Evolutionary conservation across 805 yeast species (phyloP).

Genomic region (Saccharomycopsis lassenensis): DNA sequence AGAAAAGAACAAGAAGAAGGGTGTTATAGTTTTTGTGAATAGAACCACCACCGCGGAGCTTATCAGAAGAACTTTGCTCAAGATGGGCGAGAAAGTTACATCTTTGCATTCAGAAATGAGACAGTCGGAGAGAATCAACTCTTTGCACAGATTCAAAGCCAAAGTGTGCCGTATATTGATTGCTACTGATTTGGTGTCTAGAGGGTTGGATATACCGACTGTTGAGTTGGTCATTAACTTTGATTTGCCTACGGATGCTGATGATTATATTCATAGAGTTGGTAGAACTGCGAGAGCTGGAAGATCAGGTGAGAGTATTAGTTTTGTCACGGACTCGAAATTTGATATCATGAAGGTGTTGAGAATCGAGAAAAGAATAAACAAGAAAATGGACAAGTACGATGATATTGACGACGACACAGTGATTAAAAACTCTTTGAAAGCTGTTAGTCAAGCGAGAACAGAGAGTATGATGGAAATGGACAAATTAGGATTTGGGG

Average conservation of each 20-base stretch:
- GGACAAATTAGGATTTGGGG: slow-evolving; percentile 88
- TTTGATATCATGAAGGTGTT: slow-evolving; percentile 74
- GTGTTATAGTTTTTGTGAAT: slow-evolving; percentile 84
- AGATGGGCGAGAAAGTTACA: slow-evolving; percentile 70
- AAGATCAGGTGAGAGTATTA: slow-evolving; percentile 69
- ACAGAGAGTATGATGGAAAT: slow-evolving; percentile 87
- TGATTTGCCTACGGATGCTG: slow-evolving; percentile 93
- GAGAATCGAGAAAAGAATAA: slow-evolving; percentile 79
- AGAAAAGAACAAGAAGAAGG: slow-evolving; percentile 50
- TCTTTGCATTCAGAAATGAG: slow-evolving; percentile 93
- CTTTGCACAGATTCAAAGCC: slow-evolving; percentile 87
- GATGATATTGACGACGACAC: slow-evolving; percentile 62
- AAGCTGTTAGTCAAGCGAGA: slow-evolving; percentile 67
- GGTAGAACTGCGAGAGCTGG: slow-evolving; percentile 99
- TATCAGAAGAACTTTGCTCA: slow-evolving; percentile 62
- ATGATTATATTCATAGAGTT: slow-evolving; percentile 91
- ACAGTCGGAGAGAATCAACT: slow-evolving; percentile 81
- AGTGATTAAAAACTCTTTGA: slow-evolving; percentile 63
- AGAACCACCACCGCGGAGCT: slow-evolving; percentile 86
- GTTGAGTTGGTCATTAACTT: slow-evolving; percentile 85
- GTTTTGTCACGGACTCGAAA: slow-evolving; percentile 75
- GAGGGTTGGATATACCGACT: slow-evolving; percentile 94
- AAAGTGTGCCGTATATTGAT: slow-evolving; percentile 86
- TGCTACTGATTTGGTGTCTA: slow-evolving; percentile 94
- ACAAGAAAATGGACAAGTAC: slow-evolving; percentile 67